Conservation (phyloP, 495 filamentous ascomycete genomes). For the Podospora pseudocomata region DNA sequence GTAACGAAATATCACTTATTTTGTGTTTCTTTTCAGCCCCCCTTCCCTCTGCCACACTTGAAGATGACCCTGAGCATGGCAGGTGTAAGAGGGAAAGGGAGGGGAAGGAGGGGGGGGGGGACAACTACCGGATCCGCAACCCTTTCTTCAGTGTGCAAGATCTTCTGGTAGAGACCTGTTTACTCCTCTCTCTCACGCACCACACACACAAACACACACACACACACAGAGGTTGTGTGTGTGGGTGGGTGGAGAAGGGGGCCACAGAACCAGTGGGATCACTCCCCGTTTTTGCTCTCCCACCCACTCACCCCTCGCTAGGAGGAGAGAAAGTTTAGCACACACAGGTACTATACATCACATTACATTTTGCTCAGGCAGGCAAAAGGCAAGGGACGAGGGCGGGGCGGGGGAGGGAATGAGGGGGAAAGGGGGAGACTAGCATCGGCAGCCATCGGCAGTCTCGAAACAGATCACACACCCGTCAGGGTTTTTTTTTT, state of each 20-base stretch:
- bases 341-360: not conserved
- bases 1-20: slow-evolving; percentile 6
- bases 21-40: not conserved
- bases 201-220: not conserved
- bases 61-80: not conserved
- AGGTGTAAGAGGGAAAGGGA: not conserved
- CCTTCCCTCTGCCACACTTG: not conserved
- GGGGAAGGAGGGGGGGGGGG: not conserved
- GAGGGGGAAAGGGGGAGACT: not conserved
- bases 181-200: not conserved
- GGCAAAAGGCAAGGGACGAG: not conserved
- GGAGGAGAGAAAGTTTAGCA: not conserved
- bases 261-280: too few relatives aligned
- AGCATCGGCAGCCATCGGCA: not conserved
- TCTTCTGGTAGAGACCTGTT: not conserved
- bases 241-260: not conserved
- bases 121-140: not conserved
- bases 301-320: slow-evolving; percentile 1
- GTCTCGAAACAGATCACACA: not conserved
- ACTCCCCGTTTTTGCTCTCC: not conserved
- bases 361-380: not conserved
- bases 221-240: not conserved
- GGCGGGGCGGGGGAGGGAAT: too few relatives aligned
- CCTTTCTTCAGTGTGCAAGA: not conserved
- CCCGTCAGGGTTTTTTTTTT: not conserved